These are phyloP conservation scores for Capsicum pubescens DNA, from an alignment of 257 asterid species.

Conservation along the genomic window DNA sequence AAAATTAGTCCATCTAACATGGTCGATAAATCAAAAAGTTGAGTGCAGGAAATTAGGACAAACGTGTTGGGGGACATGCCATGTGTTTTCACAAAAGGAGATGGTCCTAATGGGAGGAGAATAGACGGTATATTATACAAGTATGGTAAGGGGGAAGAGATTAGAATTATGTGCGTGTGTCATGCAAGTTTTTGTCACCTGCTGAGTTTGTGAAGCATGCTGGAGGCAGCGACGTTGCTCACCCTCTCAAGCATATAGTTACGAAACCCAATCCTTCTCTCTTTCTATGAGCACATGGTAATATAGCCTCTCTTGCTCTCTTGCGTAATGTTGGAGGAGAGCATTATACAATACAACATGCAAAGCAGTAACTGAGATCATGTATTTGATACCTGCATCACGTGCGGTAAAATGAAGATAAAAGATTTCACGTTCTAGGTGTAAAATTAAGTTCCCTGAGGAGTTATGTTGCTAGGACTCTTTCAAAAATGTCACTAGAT, in stretches of 20 bases:
- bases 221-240: conserved; percentile 67
- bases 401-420: not conserved
- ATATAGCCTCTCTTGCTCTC: not conserved
- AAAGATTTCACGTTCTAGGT: not conserved
- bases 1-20: conserved; percentile 49
- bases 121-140: conserved; percentile 89
- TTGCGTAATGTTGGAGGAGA: not conserved
- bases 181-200: conserved; percentile 86
- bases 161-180: conserved; percentile 91
- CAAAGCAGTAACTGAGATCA: not conserved
- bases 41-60: conserved; percentile 21
- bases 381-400: not conserved
- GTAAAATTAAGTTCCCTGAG: not conserved
- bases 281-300: conserved; percentile 38
- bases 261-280: conserved; percentile 68
- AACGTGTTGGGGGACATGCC: conserved; percentile 74
- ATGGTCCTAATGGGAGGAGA: conserved; percentile 78
- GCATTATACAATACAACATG: not conserved
- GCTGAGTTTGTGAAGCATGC: conserved; percentile 87
- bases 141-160: conserved; percentile 80
- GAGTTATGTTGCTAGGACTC: not conserved
- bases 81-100: conserved; percentile 82
- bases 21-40: conserved; percentile 37
- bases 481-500: not conserved
- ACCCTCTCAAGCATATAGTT: conserved; percentile 89